Evolutionary conservation across 371 early-diverging fungal species (phyloP), one percentile per base, ranked within the genome.

Genomic region (Mucor piriformis): DNA sequence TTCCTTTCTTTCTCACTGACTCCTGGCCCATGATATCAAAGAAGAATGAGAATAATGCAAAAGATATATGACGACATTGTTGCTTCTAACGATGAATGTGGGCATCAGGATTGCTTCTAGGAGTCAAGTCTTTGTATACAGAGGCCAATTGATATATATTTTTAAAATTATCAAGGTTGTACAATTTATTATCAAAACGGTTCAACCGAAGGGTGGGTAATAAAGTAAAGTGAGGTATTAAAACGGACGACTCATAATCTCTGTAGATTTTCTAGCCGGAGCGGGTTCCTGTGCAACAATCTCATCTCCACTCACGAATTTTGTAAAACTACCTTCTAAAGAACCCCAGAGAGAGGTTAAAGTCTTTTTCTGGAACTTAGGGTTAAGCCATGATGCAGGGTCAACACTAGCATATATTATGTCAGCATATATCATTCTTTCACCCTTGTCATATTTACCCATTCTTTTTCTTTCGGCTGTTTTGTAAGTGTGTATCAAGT

Each of bases 291-390:
- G 72, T 2, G 64, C 32, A 11, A 79, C 71, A 8, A 68, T 63
- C 48, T 84, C 82, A 50, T 86, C 87, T 7, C 88, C 88, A 47
- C 83, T 82, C 32, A 88, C 83, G 64, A 93, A 83, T 53, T 86
- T 88, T 55, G 86, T 88, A 46, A 92, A 79, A 16, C 87, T 86
- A 37, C 85, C 84, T 59, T 90, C 92, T 25, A 91, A 64, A 3
- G 87, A 80, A 23, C 82, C 87, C 83, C 85, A 87, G 0, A 90
- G 67, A 8, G 85, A 83, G 47, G 87, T 87, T 15, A 86, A 67
- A 16, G 84, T 77, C 18, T 83, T 83, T 67, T 86, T 84, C 38
- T 84, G 65, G 13, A 88, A 69, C 58, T 83, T 86, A 53, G 79
- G 84, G 64, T 80, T 73, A 49, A 82, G 70, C 83, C 83, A 84